Conservation (phyloP, 2,329 filamentous ascomycete species). For the Knufia petricola region DNA sequence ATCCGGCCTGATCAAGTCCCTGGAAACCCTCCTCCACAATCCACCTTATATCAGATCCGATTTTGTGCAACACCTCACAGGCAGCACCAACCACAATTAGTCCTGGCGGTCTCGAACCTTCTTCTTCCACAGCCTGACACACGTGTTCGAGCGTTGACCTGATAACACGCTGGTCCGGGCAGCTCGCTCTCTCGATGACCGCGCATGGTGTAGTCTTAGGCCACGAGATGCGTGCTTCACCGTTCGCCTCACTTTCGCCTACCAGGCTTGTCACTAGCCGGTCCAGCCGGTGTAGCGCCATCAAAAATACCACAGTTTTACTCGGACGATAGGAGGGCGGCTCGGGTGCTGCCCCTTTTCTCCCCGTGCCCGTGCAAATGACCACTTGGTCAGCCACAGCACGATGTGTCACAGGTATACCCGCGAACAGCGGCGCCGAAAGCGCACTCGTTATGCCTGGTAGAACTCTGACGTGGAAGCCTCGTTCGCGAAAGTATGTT, state of each 20-base stretch:
- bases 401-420: constrained; percentile 78
- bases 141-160: constrained; percentile 75
- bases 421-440: constrained; percentile 77
- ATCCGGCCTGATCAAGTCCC: constrained; percentile 47
- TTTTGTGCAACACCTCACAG: constrained; percentile 64
- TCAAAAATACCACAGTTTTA: constrained; percentile 84
- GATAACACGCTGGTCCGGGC: constrained; percentile 87
- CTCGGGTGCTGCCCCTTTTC: constrained; percentile 73
- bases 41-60: constrained; percentile 58
- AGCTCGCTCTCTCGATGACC: constrained; percentile 86
- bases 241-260: constrained; percentile 18
- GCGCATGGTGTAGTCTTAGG: constrained; percentile 75
- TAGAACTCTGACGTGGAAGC: constrained; percentile 62
- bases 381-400: constrained; percentile 86
- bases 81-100: constrained; percentile 75
- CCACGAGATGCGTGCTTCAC: constrained; percentile 42
- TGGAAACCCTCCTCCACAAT: constrained; percentile 77
- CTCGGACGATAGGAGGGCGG: constrained; percentile 68
- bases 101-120: constrained; percentile 81
- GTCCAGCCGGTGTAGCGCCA: constrained; percentile 79
- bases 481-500: constrained; percentile 65
- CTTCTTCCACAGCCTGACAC: constrained; percentile 71
- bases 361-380: constrained; percentile 90
- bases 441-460: constrained; percentile 87
- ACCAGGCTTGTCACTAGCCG: constrained; percentile 65